These are phyloP conservation scores for Ophiostoma ulmi DNA, from an alignment of 2,329 filamentous ascomycete genomes.

Conservation along the genomic window DNA sequence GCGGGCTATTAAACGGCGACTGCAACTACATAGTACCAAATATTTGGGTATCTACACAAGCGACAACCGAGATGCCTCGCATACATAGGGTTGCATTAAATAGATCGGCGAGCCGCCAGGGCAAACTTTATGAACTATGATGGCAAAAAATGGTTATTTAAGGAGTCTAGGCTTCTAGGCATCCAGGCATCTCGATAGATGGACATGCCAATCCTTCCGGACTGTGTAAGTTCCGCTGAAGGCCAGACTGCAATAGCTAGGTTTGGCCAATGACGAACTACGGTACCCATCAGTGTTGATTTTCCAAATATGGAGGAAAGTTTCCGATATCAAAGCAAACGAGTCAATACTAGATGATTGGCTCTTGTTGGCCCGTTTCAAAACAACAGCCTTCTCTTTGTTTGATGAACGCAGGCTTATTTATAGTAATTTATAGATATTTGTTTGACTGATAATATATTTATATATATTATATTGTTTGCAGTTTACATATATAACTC, in stretches of 20 bases:
- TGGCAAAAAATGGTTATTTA: background rate
- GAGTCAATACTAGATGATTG: background rate
- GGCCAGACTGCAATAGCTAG: background rate
- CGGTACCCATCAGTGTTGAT: background rate
- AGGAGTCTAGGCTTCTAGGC: background rate
- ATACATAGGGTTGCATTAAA: background rate
- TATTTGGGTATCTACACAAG: background rate
- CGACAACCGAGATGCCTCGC: conserved; percentile 6
- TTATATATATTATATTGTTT: too few species aligned
- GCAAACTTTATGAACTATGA: background rate
- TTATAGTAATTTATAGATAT: background rate
- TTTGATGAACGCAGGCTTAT: background rate
- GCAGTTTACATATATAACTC: too few species aligned
- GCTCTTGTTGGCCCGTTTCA: background rate
- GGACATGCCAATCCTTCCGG: background rate
- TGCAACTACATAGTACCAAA: background rate
- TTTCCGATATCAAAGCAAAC: background rate
- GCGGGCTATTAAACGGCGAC: background rate
- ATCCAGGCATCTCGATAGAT: conserved; percentile 6
- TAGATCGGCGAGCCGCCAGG: conserved; percentile 13
- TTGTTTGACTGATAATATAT: too few species aligned
- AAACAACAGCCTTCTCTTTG: background rate
- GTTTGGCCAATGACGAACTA: background rate
- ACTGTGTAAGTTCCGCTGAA: background rate
- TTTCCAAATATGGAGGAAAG: background rate